Conservation (phyloP, 805 yeast genomes). For the Candida germanica region DNA sequence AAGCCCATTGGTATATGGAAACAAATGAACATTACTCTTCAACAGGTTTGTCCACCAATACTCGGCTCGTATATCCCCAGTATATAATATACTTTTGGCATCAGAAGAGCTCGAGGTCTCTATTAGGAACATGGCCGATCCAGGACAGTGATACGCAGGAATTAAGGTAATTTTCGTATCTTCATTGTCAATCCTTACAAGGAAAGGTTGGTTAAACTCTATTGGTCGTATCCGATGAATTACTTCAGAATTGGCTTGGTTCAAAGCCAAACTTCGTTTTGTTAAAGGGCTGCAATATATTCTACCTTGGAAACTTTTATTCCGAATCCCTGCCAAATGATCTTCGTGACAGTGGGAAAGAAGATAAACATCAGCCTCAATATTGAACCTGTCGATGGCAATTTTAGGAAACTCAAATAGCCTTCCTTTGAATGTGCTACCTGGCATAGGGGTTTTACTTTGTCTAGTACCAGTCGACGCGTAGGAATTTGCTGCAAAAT, state of each 20-base stretch:
- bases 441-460: no score
- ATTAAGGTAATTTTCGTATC: slow-evolving; percentile 39
- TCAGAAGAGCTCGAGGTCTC: no score
- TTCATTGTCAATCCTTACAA: slow-evolving; percentile 14
- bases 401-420: slow-evolving; percentile 49
- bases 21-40: slow-evolving; percentile 33
- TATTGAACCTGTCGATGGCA: slow-evolving; percentile 35
- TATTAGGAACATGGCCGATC: slow-evolving; percentile 52
- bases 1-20: slow-evolving; percentile 38
- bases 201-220: slow-evolving; percentile 20
- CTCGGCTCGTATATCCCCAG: slow-evolving; percentile 62
- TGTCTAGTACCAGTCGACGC: no score
- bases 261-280: slow-evolving; percentile 17
- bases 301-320: slow-evolving; percentile 33
- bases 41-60: slow-evolving; percentile 43
- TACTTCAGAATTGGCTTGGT: slow-evolving; percentile 16
- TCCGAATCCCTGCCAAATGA: slow-evolving; percentile 48
- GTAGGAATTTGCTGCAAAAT: no score
- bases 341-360: slow-evolving; percentile 57
- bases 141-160: slow-evolving; percentile 58
- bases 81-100: slow-evolving; percentile 38
- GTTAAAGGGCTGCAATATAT: slow-evolving; percentile 47
- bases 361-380: slow-evolving; percentile 21
- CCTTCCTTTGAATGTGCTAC: slow-evolving; percentile 33
- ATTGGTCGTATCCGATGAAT: slow-evolving; percentile 17